Percentiles rank a stretch among this genome's conserved stretches.
These are phyloP conservation scores for Colletotrichum sp. DNA, from an alignment of 2,329 filamentous ascomycete genomes.

Conservation along the genomic window DNA sequence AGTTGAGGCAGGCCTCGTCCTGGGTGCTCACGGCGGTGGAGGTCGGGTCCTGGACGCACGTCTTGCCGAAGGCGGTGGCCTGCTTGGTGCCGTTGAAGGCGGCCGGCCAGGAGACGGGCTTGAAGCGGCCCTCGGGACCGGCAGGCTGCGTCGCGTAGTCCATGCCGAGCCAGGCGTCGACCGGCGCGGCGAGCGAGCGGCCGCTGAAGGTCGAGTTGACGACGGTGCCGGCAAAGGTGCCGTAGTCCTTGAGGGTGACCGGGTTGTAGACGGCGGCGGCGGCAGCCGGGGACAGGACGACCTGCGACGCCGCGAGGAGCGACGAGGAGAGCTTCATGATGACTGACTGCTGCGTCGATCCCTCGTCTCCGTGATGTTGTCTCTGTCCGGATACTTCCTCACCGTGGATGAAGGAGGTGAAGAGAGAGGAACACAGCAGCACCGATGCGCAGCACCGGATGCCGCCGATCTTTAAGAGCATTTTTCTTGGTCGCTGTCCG, in stretches of 20 bases:
- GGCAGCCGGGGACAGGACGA: neutral
- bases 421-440: neutral
- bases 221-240: slow-evolving; percentile 40
- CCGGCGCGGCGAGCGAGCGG: slow-evolving; percentile 30
- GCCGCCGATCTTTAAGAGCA: neutral
- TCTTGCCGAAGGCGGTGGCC: slow-evolving; percentile 42
- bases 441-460: neutral
- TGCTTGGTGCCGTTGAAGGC: slow-evolving; percentile 42
- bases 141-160: slow-evolving; percentile 48
- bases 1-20: slow-evolving; percentile 40
- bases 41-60: slow-evolving; percentile 43
- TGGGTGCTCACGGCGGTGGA: slow-evolving; percentile 8
- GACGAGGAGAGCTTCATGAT: slow-evolving; percentile 9
- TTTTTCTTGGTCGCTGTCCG: neutral
- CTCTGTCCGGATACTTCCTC: neutral
- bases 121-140: slow-evolving; percentile 42
- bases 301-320: slow-evolving; percentile 10
- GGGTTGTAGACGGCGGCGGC: slow-evolving; percentile 10
- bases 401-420: neutral
- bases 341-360: neutral
- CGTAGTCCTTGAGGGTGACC: slow-evolving; percentile 39
- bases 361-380: neutral
- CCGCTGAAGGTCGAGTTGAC: slow-evolving; percentile 37
- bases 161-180: slow-evolving; percentile 53
- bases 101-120: slow-evolving; percentile 40